A percentile compares a stretch with the other conserved stretches of the same genome.
Conservation (phyloP, 1,284 basidiomycete species). For the Ceratobasidium sp. region DNA sequence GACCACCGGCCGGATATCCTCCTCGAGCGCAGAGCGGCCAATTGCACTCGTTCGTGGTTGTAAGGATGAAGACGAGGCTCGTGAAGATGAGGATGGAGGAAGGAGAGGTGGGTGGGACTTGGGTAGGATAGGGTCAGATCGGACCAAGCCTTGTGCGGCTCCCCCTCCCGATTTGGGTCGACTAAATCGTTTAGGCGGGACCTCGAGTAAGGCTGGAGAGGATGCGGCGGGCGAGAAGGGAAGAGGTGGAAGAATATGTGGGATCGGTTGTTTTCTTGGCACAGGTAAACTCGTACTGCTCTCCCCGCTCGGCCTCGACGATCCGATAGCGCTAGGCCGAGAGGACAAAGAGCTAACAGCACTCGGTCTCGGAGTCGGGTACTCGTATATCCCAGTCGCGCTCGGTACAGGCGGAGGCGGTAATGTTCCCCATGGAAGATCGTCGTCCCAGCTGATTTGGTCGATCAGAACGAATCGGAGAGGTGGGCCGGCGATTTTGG, state of each 20-base stretch:
- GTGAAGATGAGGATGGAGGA: not conserved
- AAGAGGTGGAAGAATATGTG: slow-evolving; percentile 23
- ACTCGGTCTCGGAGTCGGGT: not conserved
- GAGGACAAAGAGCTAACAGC: not conserved
- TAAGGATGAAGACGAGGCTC: too few species aligned
- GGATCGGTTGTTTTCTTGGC: not conserved
- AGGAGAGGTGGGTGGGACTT: not conserved
- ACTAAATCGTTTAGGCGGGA: slow-evolving; percentile 10
- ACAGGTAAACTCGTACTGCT: slow-evolving; percentile 2
- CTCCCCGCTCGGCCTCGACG: slow-evolving; percentile 1
- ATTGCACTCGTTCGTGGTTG: slow-evolving; percentile 1
- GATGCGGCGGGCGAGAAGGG: not conserved
- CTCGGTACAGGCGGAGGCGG: slow-evolving; percentile 19
- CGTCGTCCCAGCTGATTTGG: slow-evolving; percentile 41
- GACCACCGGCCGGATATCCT: not conserved
- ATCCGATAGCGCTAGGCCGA: not conserved
- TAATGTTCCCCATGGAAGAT: slow-evolving; percentile 18
- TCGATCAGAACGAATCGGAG: slow-evolving; percentile 39
- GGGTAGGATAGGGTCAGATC: not conserved
- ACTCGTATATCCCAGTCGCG: slow-evolving; percentile 1
- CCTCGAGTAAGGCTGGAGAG: not conserved
- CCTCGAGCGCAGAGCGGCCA: not conserved
- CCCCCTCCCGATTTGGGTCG: slow-evolving; percentile 39
- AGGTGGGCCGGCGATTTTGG: slow-evolving; percentile 14
- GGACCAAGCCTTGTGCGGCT: slow-evolving; percentile 26